Evolutionary conservation across 306 rosid genomes (phyloP).

Genomic region (Malus orientalis): DNA sequence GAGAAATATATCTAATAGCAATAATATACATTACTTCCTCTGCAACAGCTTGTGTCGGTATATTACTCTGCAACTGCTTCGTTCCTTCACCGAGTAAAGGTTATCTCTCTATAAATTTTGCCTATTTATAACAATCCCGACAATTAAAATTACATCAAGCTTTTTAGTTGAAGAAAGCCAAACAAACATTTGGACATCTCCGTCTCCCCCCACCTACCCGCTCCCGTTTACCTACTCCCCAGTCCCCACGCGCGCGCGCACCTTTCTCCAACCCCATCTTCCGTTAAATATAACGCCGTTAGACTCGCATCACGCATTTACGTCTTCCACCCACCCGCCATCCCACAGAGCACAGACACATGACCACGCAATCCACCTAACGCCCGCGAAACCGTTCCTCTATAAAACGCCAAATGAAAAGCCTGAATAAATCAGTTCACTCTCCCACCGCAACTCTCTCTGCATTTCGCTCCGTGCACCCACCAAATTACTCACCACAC

Average conservation of each 20-base stretch:
- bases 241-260: background rate
- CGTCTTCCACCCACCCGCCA: background rate
- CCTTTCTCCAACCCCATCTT: background rate
- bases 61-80: too few relatives aligned
- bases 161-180: background rate
- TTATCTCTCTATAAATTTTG: too few relatives aligned
- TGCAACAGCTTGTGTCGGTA: too few relatives aligned
- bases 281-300: background rate
- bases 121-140: too few relatives aligned
- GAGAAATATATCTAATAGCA: too few relatives aligned
- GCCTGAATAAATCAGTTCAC: background rate
- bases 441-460: background rate
- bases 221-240: background rate
- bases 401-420: background rate
- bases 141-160: background rate
- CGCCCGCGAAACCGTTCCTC: background rate
- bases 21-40: too few relatives aligned
- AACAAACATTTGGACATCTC: background rate
- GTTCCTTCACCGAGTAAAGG: too few relatives aligned
- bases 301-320: background rate
- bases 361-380: background rate
- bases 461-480: background rate
- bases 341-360: background rate
- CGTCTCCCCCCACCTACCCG: background rate
- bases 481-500: background rate